phyloP scores from a whole-genome alignment of 129 eudicot genomes.

The Scalesia atractyloides region DNA sequence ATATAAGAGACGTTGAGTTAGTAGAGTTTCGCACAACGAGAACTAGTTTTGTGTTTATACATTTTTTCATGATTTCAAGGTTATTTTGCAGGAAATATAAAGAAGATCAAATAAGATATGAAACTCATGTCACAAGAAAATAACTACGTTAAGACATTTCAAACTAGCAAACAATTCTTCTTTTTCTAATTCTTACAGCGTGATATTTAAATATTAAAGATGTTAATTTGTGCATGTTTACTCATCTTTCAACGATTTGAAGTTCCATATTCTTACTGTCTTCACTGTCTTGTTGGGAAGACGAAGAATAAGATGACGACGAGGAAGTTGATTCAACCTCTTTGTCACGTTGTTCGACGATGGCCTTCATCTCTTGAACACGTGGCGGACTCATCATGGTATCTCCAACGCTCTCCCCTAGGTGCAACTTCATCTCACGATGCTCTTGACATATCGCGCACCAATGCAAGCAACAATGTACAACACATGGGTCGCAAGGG shows the following conservation, averaged over 20 bases:
- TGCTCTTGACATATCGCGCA: conserved; percentile 93
- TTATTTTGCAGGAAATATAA: background rate
- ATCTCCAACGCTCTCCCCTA: conserved; percentile 31
- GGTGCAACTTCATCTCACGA: conserved; percentile 68
- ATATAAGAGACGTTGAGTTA: too few relatives aligned
- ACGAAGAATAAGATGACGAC: conserved; percentile 41
- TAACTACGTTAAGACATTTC: background rate
- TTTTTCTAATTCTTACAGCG: background rate
- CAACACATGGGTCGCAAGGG: conserved; percentile 88
- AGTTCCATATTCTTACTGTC: conserved; percentile 28
- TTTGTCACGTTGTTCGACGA: conserved; percentile 3
- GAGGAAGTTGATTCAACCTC: conserved; percentile 30
- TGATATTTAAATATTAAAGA: background rate
- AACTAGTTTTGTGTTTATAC: background rate
- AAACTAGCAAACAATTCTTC: background rate
- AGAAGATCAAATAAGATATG: background rate
- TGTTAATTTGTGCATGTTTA: background rate
- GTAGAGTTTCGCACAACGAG: too few relatives aligned
- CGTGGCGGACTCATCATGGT: conserved; percentile 62
- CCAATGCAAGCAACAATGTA: conserved; percentile 86
- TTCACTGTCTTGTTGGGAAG: conserved; percentile 30
- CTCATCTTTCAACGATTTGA: conserved; percentile 36
- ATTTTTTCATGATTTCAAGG: background rate
- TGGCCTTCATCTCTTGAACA: conserved; percentile 60
- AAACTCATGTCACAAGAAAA: background rate